phyloP scores from a whole-genome alignment of 1,284 basidiomycete genomes.

The Mycosarcoma maydis region DNA sequence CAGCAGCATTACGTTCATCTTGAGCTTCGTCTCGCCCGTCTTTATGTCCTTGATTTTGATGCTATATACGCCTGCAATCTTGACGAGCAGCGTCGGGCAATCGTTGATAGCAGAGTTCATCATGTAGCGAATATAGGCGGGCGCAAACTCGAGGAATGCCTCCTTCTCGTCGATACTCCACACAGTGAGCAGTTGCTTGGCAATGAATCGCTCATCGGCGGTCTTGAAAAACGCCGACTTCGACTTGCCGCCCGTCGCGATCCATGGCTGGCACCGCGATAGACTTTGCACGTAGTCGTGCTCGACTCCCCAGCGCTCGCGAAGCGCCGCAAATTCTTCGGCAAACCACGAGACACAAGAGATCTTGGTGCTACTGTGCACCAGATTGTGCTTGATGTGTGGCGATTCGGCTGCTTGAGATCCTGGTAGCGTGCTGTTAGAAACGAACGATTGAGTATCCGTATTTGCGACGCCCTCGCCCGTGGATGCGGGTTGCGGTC shows the following conservation, averaged over 20 bases:
- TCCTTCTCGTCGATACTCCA: slow-evolving; percentile 62
- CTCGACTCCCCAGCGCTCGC: slow-evolving; percentile 54
- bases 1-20: slow-evolving; percentile 60
- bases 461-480: slow-evolving; percentile 17
- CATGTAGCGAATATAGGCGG: slow-evolving; percentile 61
- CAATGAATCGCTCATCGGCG: slow-evolving; percentile 51
- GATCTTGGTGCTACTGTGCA: slow-evolving; percentile 54
- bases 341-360: slow-evolving; percentile 63
- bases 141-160: slow-evolving; percentile 61
- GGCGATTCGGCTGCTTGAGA: slow-evolving; percentile 44
- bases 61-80: slow-evolving; percentile 61
- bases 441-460: slow-evolving; percentile 35
- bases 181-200: slow-evolving; percentile 59
- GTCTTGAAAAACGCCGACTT: slow-evolving; percentile 60
- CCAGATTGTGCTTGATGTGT: slow-evolving; percentile 60
- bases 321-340: slow-evolving; percentile 58
- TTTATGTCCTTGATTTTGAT: slow-evolving; percentile 62
- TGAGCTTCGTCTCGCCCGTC: slow-evolving; percentile 51
- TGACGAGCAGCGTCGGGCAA: slow-evolving; percentile 59
- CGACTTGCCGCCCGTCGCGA: slow-evolving; percentile 53
- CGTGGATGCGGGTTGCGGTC: slow-evolving; percentile 18
- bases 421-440: slow-evolving; percentile 35
- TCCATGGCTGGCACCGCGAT: slow-evolving; percentile 53
- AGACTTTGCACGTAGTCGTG: slow-evolving; percentile 55
- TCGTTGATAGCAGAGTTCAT: slow-evolving; percentile 51